Base-by-base conservation (phyloP, 805 yeast genomes). In the Ogataea parapolymorpha region DNA sequence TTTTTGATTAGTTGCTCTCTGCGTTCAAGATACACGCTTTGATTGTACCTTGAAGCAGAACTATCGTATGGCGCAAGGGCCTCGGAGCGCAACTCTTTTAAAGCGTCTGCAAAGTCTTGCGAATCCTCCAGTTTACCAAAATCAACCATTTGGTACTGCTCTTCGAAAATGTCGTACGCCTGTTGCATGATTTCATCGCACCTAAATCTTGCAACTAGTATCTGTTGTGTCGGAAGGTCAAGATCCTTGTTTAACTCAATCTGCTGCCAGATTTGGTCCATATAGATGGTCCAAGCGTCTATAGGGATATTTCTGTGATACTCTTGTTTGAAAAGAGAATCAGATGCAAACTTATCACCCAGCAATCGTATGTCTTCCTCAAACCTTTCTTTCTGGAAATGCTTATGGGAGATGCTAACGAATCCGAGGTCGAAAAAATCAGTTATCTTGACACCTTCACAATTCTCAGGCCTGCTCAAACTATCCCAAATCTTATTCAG, bases 201-300 rank as follows among this genome's bases (percentile, higher is more conserved):
- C 56, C 95, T 80, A 66, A 88, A 91, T 54, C 93, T 78, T 6
- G 99, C 95, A 17, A 93, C 98, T 45, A 93, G 70, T 24, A 87
- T 85, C 62, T 93, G 99, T 59, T 93, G 99, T 2, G 98, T 90
- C 20, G 99, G 99, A 50, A 93, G 72, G 65, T 93, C 99, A 48
- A 93, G 75, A 60, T 93, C 99, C 63, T 88, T 90, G 66, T 93
- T 93, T 46, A 75, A 72, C 61, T 88, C 95, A 54, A 93, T 93
- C 63, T 88, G 96, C 37, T 85, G 82, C 99, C 99, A 93, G 50
- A 95, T 82, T 56, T 82, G 85, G 40, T 80, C 82, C 1, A 96
- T 89, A 55, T 93, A 93, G 61, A 89, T 65, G 4, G 91, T 75
- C 98, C 99, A 93, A 17, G 97, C 98, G 64, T 93, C 99, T 39